Evolutionary conservation across 495 filamentous ascomycete genomes (phyloP), one percentile per base, ranked within the genome.

Genomic region (Podospora tetraspora): DNA sequence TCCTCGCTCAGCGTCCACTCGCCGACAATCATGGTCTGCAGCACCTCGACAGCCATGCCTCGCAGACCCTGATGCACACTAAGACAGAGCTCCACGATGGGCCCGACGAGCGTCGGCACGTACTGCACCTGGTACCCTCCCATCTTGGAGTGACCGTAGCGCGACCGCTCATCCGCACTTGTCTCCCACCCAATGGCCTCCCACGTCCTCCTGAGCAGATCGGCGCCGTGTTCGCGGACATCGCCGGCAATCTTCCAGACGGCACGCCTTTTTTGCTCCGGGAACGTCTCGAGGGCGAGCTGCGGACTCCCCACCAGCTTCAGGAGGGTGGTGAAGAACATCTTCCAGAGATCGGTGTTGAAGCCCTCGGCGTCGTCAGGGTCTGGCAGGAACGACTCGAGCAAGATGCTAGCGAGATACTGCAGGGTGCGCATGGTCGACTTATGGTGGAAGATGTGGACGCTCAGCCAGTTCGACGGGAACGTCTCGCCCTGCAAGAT

Each of bases 221-320:
- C 89, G 1, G 95, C 94, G 59, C 95, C 96, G 71, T 92, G 85
- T 76, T 98, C 93, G 64, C 95, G 84, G 62, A 99, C 92, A 83
- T 99, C 95, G 23, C 95, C 96, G 29, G 93, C 96, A 73, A 99
- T 97, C 81, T 98, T 98, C 95, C 96, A 98, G 16, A 98, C 94
- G 3, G 94, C 94, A 27, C 95, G 82, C 56, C 96, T 83, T 77
- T 97, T 98, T 79, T 99, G 95, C 78, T 98, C 96, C 0, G 96
- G 92, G 76, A 97, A 98, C 0, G 93, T 97, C 75, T 99, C 95
- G 25, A 99, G 85, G 16, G 95, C 93, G 12, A 99, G 83, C 8
- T 90, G 91, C 58, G 93, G 87, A 71, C 92, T 96, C 0, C 91
- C 91, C 9, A 98, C 92, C 4, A 98, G 90, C 74, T 90, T 92